Evolutionary conservation across 768 basidiomycete genomes (phyloP), one percentile per base, ranked within the genome.

Genomic region (Steccherinum ochraceum): DNA sequence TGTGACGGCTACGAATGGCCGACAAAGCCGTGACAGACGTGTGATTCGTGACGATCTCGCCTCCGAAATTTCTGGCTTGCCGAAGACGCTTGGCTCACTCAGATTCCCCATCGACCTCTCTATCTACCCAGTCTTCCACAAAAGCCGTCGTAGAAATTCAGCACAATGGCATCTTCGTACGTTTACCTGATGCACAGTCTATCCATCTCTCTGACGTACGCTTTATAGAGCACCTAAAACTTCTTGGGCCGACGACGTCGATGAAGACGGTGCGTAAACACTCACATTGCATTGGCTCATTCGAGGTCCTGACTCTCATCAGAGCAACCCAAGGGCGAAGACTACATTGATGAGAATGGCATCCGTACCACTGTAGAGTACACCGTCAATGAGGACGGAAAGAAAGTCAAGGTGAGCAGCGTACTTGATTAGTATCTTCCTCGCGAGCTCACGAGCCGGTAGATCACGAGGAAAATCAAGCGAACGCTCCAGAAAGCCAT

Each of bases 181-280:
- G 56, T 47, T 18, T 24, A 18, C 3, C 5, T 30, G 13, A 13
- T 21, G 18, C 4, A n/a, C n/a, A 3, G 16, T 12, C 27, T 20
- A 20, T n/a, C n/a, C 30, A 35, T 35, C 16, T 35, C 16, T 7
- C 30, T 35, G 30, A 35, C 30, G 7, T 7, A 35, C 30, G 16
- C 30, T 35, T 35, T 35, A n/a, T 50, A 66, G 65, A 39, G 55
- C 54, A 60, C 67, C 59, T 26, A 89, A 86, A 73, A 88, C 82
- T 18, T 89, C 87, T 4, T 93, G 89, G 89, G 89, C 89, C 40
- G 89, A 92, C 68, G 88, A 92, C 53, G 82, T 89, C 58, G 87
- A 89, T 64, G 87, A 89, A 46, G 72, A 82, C 55, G 86, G 83
- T 80, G 55, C 59, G 69, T 61, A 19, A 13, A 21, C 7, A 13